Evolutionary conservation across 2,329 filamentous ascomycete species (phyloP).

Genomic region (Hymenoscyphus occultus): DNA sequence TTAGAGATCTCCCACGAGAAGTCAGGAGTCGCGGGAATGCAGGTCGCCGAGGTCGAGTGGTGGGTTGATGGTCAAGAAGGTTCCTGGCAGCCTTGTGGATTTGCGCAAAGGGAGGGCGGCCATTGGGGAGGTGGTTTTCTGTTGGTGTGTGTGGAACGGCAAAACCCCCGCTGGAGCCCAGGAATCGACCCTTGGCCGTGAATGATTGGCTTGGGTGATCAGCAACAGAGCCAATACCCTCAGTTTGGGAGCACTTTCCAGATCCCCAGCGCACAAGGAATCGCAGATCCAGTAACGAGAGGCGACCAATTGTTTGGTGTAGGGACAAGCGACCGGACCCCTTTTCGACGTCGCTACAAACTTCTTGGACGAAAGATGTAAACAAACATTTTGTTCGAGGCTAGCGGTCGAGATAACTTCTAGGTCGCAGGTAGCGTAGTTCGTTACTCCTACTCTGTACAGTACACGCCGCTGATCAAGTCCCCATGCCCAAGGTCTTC

Average conservation of each 20-base stretch:
- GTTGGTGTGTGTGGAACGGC: not conserved
- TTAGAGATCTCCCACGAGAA: not conserved
- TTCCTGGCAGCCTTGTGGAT: not conserved
- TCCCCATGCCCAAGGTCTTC: too few relatives aligned
- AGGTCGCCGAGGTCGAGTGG: slow-evolving; percentile 6
- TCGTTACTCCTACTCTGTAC: too few relatives aligned
- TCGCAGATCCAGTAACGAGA: not conserved
- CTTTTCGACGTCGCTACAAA: not conserved
- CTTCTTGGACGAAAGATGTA: not conserved
- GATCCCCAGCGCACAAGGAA: not conserved
- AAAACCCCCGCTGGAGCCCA: not conserved
- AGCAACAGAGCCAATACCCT: not conserved
- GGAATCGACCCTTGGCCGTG: not conserved
- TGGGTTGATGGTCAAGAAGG: not conserved
- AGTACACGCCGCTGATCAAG: too few relatives aligned
- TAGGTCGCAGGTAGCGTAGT: too few relatives aligned
- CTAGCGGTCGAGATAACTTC: too few relatives aligned
- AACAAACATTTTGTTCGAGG: too few relatives aligned
- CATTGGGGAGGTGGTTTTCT: not conserved
- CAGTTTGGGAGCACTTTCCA: not conserved
- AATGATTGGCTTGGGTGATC: not conserved
- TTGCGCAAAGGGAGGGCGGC: not conserved
- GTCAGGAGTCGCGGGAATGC: not conserved
- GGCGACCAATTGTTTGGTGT: not conserved
- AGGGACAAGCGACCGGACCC: not conserved